phyloP scores from a whole-genome alignment of 2,329 filamentous ascomycete genomes.

The Paracorniculantispora psalliotae region DNA sequence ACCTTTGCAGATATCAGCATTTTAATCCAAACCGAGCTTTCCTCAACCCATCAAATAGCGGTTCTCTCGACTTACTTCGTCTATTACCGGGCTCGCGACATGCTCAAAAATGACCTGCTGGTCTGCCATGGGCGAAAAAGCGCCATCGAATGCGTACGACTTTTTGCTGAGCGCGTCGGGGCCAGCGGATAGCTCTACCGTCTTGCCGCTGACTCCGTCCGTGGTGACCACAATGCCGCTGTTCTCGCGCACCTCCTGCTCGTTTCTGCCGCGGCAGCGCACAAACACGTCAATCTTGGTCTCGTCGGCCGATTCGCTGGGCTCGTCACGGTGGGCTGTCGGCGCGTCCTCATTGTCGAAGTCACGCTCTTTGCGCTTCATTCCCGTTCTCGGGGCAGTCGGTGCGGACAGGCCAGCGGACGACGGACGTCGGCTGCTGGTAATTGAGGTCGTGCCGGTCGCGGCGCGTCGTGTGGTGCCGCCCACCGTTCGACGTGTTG shows the following conservation, averaged over 20 bases:
- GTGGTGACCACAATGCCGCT: constrained; percentile 87
- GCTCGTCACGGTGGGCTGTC: constrained; percentile 9
- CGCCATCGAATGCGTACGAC: constrained; percentile 93
- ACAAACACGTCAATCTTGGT: constrained; percentile 99
- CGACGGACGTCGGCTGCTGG: too few relatives aligned
- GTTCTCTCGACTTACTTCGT: too few relatives aligned
- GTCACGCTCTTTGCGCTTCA: constrained; percentile 85
- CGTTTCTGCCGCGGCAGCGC: constrained; percentile 84
- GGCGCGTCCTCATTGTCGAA: constrained; percentile 54
- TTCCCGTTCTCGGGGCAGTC: too few relatives aligned
- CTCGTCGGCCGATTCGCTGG: too few relatives aligned
- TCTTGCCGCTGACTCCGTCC: constrained; percentile 80
- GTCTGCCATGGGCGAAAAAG: constrained; percentile 91
- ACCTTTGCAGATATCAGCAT: too few relatives aligned
- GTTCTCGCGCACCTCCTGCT: constrained; percentile 89
- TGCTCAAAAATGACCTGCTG: constrained; percentile 94
- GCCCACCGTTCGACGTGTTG: too few relatives aligned
- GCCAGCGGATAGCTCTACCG: constrained; percentile 85
- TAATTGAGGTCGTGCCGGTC: too few relatives aligned
- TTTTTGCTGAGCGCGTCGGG: constrained; percentile 91
- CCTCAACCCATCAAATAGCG: too few relatives aligned
- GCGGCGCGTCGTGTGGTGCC: too few relatives aligned
- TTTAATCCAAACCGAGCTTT: too few relatives aligned
- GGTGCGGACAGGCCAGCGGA: too few relatives aligned
- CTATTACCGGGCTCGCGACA: constrained; percentile 85